Percentiles rank a stretch among this genome's conserved stretches.
Evolutionary conservation across 257 asterid species (phyloP).

Genomic region (Scutellaria galericulata): DNA sequence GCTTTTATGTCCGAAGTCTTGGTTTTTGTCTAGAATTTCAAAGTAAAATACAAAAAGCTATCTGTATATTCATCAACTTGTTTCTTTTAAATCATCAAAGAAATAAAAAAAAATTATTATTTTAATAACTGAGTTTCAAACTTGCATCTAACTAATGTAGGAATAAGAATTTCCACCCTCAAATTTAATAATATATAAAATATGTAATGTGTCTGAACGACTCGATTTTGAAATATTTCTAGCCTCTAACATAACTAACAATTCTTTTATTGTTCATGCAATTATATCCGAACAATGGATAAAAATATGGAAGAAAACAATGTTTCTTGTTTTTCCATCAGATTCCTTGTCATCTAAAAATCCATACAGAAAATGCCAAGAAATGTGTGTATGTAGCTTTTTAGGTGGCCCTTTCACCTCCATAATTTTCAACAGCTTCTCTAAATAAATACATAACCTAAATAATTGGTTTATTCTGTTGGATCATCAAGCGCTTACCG

Average conservation of each 20-base stretch:
- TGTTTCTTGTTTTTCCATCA: not conserved
- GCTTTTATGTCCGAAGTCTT: constrained; percentile 10
- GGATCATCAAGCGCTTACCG: no score
- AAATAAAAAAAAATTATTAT: no score
- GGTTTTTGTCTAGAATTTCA: constrained; percentile 14
- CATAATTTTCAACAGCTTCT: not conserved
- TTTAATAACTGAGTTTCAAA: no score
- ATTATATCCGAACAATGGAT: no score
- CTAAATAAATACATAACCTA: not conserved
- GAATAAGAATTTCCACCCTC: no score
- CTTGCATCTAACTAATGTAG: no score
- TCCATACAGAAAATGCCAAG: constrained; percentile 35
- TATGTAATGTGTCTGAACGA: no score
- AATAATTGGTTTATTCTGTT: not conserved
- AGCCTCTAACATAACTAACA: no score
- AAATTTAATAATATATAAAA: no score
- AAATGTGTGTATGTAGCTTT: constrained; percentile 3
- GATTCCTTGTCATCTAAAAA: constrained; percentile 25
- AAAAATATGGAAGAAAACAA: no score
- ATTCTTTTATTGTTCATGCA: no score
- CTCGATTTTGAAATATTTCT: no score
- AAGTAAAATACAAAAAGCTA: not conserved
- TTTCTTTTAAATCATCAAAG: not conserved
- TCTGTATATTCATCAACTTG: constrained; percentile 13
- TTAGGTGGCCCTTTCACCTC: not conserved